A percentile compares a stretch with the other conserved stretches of the same genome.
phyloP scores from a whole-genome alignment of 306 rosid species.

The Purshia tridentata region DNA sequence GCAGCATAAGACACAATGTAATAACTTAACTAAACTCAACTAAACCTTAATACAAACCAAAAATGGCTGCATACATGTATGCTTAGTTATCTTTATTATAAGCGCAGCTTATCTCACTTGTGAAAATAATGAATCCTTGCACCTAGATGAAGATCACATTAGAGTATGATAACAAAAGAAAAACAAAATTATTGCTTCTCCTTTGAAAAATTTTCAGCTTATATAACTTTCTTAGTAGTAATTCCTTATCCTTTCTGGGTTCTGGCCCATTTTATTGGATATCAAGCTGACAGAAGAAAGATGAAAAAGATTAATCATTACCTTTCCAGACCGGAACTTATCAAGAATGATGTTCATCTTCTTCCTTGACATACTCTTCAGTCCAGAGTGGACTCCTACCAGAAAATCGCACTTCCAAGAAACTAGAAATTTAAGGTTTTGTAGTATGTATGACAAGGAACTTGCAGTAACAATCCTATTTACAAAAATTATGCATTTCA shows the following conservation, averaged over 20 bases:
- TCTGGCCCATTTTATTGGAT: neutral
- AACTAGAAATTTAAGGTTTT: constrained; percentile 53
- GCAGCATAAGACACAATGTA: neutral
- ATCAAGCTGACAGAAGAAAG: neutral
- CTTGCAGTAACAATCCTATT: constrained; percentile 87
- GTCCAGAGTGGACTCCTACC: constrained; percentile 77
- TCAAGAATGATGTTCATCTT: constrained; percentile 61
- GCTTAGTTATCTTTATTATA: neutral
- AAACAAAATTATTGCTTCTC: neutral
- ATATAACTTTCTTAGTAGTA: neutral
- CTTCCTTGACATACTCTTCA: constrained; percentile 77
- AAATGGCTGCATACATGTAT: neutral
- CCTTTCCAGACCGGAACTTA: constrained; percentile 89
- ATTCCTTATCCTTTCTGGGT: neutral
- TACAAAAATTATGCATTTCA: constrained; percentile 89
- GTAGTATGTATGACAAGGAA: constrained; percentile 72
- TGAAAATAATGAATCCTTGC: neutral
- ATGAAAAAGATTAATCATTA: constrained; percentile 16
- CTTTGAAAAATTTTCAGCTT: neutral
- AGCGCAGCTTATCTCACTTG: neutral
- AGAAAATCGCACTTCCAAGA: constrained; percentile 78
- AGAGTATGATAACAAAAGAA: neutral
- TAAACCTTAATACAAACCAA: neutral
- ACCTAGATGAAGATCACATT: neutral
- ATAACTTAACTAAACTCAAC: neutral